Conservation (phyloP, 2,329 filamentous ascomycete genomes). For the Clarireedia monteithiana region DNA sequence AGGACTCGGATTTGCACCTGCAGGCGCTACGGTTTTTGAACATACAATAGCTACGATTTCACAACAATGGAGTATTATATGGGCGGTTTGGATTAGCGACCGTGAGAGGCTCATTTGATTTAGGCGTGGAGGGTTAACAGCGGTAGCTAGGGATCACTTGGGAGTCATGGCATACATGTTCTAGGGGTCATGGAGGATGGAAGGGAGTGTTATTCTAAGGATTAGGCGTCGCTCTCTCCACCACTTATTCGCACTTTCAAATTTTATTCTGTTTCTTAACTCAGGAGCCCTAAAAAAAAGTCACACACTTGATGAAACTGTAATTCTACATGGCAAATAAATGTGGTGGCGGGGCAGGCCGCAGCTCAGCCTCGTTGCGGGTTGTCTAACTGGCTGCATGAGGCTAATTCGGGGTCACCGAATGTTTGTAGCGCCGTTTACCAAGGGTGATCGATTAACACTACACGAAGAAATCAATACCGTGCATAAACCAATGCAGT, state of each 20-base stretch:
- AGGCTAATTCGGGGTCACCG: too few relatives aligned
- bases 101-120: neutral
- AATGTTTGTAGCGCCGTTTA: too few relatives aligned
- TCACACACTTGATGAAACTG: too few relatives aligned
- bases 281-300: too few relatives aligned
- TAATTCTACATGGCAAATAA: too few relatives aligned
- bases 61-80: constrained; percentile 21
- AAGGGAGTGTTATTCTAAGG: too few relatives aligned
- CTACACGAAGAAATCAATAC: too few relatives aligned
- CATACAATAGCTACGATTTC: constrained; percentile 25
- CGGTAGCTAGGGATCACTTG: neutral
- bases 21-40: constrained; percentile 21
- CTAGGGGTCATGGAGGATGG: neutral
- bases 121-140: neutral
- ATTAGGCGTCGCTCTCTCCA: neutral
- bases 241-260: neutral
- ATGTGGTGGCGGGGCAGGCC: too few relatives aligned
- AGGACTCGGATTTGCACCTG: constrained; percentile 16
- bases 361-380: too few relatives aligned
- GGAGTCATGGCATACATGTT: constrained; percentile 1
- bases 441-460: too few relatives aligned
- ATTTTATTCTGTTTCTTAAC: neutral
- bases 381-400: too few relatives aligned
- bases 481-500: too few relatives aligned
- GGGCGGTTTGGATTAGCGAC: neutral